phyloP scores from a whole-genome alignment of 176 grass and related monocot genomes.

The Triticum aestivum region DNA sequence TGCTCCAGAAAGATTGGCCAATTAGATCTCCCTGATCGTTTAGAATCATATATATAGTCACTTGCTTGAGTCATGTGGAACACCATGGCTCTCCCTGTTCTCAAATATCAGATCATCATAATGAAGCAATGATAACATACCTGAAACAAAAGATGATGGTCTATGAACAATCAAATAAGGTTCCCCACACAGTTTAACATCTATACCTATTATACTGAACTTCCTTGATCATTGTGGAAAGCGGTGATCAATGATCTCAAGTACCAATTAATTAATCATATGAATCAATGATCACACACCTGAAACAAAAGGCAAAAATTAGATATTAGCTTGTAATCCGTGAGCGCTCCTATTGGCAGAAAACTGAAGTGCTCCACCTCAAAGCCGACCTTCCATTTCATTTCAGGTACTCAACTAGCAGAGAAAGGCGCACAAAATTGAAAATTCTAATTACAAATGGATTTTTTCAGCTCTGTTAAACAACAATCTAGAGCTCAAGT shows the following conservation, averaged over 20 bases:
- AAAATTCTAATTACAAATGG: neutral
- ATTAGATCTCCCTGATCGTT: too few relatives aligned
- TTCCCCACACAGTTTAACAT: neutral
- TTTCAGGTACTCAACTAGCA: neutral
- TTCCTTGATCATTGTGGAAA: neutral
- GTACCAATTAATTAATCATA: neutral
- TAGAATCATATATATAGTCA: too few relatives aligned
- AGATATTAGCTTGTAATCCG: neutral
- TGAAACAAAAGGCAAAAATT: neutral
- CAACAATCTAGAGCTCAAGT: neutral
- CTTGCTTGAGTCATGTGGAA: too few relatives aligned
- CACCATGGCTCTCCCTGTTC: neutral
- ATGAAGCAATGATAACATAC: neutral
- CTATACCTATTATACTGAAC: neutral
- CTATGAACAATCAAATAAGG: neutral
- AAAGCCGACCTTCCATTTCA: neutral
- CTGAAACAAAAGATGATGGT: neutral
- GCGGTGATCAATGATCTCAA: neutral
- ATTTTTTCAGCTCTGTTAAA: neutral
- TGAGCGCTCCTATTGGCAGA: neutral
- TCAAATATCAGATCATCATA: neutral
- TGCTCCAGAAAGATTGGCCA: too few relatives aligned
- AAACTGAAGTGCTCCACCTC: neutral
- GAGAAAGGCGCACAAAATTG: neutral
- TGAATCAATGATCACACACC: neutral